Conservation (phyloP, 495 filamentous ascomycete species). For the Chaetomidium leptoderma region DNA sequence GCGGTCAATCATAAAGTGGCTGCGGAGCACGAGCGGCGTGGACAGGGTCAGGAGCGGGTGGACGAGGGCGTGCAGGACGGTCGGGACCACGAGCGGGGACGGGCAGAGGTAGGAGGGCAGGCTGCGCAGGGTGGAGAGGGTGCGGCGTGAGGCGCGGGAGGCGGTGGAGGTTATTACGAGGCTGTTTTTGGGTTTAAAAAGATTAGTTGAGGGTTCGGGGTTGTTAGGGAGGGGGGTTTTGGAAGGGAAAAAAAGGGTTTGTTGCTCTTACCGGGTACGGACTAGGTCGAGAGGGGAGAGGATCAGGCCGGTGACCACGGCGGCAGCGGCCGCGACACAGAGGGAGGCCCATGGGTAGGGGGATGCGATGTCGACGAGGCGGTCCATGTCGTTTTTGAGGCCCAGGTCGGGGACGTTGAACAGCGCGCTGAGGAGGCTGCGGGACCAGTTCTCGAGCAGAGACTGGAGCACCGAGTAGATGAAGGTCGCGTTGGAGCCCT, state of each 20-base stretch:
- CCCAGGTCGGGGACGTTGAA: slow-evolving; percentile 78
- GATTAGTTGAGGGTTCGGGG: not conserved
- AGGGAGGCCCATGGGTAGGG: slow-evolving; percentile 70
- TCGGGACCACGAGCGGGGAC: slow-evolving; percentile 65
- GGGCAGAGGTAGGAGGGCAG: slow-evolving; percentile 76
- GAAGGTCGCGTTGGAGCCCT: slow-evolving; percentile 86
- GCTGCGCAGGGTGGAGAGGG: slow-evolving; percentile 66
- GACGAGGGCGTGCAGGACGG: slow-evolving; percentile 78
- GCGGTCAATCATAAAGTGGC: slow-evolving; percentile 73
- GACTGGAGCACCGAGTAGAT: slow-evolving; percentile 79
- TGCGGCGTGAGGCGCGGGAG: slow-evolving; percentile 64
- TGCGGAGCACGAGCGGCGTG: slow-evolving; percentile 75
- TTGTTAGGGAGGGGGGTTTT: not conserved
- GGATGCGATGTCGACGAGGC: slow-evolving; percentile 57
- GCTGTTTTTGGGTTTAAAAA: slow-evolving; percentile 33
- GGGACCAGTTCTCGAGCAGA: slow-evolving; percentile 81
- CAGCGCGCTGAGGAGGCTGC: slow-evolving; percentile 75
- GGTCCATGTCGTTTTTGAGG: slow-evolving; percentile 50
- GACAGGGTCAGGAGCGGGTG: slow-evolving; percentile 74
- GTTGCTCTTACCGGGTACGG: slow-evolving; percentile 72
- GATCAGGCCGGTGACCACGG: slow-evolving; percentile 70
- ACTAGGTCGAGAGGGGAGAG: slow-evolving; percentile 85
- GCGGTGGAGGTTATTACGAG: slow-evolving; percentile 72
- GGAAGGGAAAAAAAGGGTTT: not conserved
- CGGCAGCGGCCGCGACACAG: slow-evolving; percentile 74